Evolutionary conservation across 164 flowering plant species (phyloP).

Genomic region (Sextonia rubra): DNA sequence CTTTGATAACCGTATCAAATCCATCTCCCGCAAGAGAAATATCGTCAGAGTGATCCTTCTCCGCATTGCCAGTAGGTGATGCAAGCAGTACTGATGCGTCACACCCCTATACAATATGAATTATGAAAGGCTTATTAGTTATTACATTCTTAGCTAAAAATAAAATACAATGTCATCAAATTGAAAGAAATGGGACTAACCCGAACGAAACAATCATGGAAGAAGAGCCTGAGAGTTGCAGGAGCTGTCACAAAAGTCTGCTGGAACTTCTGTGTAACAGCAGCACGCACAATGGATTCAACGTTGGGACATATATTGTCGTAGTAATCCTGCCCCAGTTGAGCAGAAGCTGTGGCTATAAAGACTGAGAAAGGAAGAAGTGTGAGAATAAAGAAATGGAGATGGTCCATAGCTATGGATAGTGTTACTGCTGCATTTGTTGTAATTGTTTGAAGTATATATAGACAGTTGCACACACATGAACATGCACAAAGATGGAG

Average conservation of each 20-base stretch:
- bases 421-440: conserved; percentile 1
- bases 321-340: conserved; percentile 29
- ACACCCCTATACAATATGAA: conserved; percentile 29
- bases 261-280: conserved; percentile 27
- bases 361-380: conserved; percentile 14
- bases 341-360: conserved; percentile 23
- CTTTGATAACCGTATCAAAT: conserved; percentile 49
- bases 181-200: conserved; percentile 8
- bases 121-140: too few species aligned
- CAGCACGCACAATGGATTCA: conserved; percentile 26
- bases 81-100: conserved; percentile 39
- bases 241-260: conserved; percentile 42
- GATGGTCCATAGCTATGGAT: conserved; percentile 13
- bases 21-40: conserved; percentile 52
- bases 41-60: conserved; percentile 42
- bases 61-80: conserved; percentile 20
- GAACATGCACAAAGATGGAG: neutral
- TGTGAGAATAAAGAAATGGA: conserved; percentile 6
- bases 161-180: too few species aligned
- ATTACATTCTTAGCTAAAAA: too few species aligned
- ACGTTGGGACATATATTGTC: conserved; percentile 28
- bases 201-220: conserved; percentile 43
- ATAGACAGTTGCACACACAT: neutral
- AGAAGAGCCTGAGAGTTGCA: conserved; percentile 37
- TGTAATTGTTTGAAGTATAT: neutral